Percentiles rank a stretch among this genome's conserved stretches.
These are phyloP conservation scores for Magnusiomyces sp. DNA, from an alignment of 1,139 yeast genomes.

Conservation along the genomic window DNA sequence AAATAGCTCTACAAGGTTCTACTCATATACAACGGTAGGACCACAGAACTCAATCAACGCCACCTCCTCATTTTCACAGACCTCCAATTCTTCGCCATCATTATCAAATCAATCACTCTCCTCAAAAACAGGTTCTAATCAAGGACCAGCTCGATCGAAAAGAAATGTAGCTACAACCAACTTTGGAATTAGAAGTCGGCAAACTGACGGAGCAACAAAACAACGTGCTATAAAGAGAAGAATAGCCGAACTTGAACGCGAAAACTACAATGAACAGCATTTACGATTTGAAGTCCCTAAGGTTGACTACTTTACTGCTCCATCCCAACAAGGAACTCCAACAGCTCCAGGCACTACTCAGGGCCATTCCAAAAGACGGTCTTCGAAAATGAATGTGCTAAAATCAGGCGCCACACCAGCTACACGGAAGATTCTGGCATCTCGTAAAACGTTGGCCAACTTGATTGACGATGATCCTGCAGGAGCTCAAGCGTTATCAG, in stretches of 20 bases:
- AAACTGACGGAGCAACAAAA: constrained; percentile 19
- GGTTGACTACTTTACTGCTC: constrained; percentile 20
- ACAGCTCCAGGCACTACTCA: constrained; percentile 15
- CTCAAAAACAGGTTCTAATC: background rate
- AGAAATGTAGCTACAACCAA: constrained; percentile 11
- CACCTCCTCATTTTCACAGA: background rate
- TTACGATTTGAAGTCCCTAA: constrained; percentile 35
- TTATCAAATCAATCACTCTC: constrained; percentile 1
- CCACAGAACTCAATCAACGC: background rate
- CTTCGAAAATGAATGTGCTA: background rate
- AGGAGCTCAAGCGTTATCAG: constrained; percentile 25
- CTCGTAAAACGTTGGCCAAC: constrained; percentile 34
- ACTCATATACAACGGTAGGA: constrained; percentile 6
- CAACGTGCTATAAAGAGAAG: constrained; percentile 27
- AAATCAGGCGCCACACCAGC: constrained; percentile 13
- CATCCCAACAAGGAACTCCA: constrained; percentile 20
- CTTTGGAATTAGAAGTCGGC: background rate
- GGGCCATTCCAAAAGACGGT: constrained; percentile 17
- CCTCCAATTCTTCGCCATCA: background rate
- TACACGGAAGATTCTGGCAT: constrained; percentile 32
- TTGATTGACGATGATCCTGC: constrained; percentile 36
- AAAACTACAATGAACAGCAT: constrained; percentile 32
- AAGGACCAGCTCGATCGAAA: constrained; percentile 10
- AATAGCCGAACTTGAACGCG: constrained; percentile 34
- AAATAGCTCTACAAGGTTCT: constrained; percentile 10